These are phyloP conservation scores for Symbiotaphrina buchneri DNA, from an alignment of 495 filamentous ascomycete genomes.

Conservation along the genomic window DNA sequence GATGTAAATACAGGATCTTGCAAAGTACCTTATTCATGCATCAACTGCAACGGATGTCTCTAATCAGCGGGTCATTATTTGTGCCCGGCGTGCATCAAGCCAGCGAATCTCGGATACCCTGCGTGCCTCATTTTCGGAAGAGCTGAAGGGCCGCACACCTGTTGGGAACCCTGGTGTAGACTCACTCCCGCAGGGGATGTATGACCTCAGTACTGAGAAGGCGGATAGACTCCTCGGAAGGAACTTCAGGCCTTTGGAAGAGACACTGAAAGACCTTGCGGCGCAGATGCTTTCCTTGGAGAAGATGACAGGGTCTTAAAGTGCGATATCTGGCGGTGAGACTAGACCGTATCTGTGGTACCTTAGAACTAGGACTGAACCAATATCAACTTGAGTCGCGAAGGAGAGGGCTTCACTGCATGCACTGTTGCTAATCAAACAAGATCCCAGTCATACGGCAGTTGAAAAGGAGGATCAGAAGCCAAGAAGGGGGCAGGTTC, in stretches of 20 bases:
- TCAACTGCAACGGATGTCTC: slow-evolving; percentile 24
- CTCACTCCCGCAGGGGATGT: slow-evolving; percentile 14
- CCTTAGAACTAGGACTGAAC: no score
- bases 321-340: no score
- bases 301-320: no score
- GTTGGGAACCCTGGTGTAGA: slow-evolving; percentile 15
- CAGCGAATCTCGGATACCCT: slow-evolving; percentile 18
- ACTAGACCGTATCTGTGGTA: no score
- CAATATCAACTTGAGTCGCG: no score
- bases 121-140: slow-evolving; percentile 26
- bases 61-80: slow-evolving; percentile 29
- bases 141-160: slow-evolving; percentile 22
- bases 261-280: slow-evolving; percentile 30
- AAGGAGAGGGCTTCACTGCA: no score
- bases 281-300: slow-evolving; percentile 24
- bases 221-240: slow-evolving; percentile 28
- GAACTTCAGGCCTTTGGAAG: slow-evolving; percentile 29
- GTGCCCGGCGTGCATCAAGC: slow-evolving; percentile 18
- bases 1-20: no score
- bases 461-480: no score
- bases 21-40: slow-evolving; percentile 28
- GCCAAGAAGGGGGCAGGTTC: no score
- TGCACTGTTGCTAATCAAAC: no score
- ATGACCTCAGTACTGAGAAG: slow-evolving; percentile 25
- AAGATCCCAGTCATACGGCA: no score